Percentiles rank a stretch among this genome's conserved stretches.
These are phyloP conservation scores for Pythium dissimile DNA, from an alignment of 352 stramenopile genomes.

Conservation along the genomic window DNA sequence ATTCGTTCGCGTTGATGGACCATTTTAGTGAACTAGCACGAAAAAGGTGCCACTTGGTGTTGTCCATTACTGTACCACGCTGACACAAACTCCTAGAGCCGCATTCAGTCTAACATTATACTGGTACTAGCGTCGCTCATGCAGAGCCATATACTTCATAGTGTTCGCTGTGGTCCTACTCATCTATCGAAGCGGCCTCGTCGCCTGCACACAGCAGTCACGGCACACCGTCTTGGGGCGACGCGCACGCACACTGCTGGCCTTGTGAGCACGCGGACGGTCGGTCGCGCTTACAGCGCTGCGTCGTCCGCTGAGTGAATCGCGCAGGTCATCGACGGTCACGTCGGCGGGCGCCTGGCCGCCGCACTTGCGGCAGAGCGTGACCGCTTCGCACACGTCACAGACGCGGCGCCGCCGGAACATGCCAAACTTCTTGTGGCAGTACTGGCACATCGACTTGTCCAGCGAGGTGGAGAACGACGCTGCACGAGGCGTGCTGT, in stretches of 20 bases:
- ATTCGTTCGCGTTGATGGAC: too few relatives aligned
- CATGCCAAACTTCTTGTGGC: conserved; percentile 60
- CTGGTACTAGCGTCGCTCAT: too few relatives aligned
- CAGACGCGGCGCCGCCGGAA: conserved; percentile 55
- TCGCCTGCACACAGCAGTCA: conserved; percentile 25
- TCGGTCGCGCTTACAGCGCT: background rate
- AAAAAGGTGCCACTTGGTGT: too few relatives aligned
- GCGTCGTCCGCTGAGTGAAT: conserved; percentile 21
- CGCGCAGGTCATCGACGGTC: conserved; percentile 27
- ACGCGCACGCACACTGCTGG: conserved; percentile 17
- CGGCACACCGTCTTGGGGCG: conserved; percentile 35
- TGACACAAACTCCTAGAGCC: too few relatives aligned
- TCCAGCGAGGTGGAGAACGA: conserved; percentile 4
- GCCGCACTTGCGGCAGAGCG: conserved; percentile 56
- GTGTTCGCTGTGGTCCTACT: too few relatives aligned
- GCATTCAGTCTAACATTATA: too few relatives aligned
- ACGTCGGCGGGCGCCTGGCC: conserved; percentile 42
- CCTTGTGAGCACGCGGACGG: background rate
- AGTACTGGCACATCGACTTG: conserved; percentile 36
- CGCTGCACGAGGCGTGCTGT: background rate
- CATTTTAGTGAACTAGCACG: too few relatives aligned
- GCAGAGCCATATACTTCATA: too few relatives aligned
- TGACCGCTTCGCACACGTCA: conserved; percentile 50
- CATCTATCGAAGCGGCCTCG: background rate
- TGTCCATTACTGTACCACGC: too few relatives aligned